These are phyloP conservation scores for Plasmodium reichenowi DNA, from an alignment of 169 alveolate species.

Conservation along the genomic window DNA sequence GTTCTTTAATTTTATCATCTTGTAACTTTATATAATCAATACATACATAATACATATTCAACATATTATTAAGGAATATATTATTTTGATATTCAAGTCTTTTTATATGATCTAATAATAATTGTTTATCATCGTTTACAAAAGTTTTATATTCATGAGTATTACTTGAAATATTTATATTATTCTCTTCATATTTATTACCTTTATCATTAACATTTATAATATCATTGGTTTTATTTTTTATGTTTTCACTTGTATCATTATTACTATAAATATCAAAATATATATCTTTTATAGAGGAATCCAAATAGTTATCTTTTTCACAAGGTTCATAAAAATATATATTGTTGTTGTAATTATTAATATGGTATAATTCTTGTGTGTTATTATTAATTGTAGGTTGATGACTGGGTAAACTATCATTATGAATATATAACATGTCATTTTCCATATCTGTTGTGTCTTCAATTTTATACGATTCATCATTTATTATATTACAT, in stretches of 20 bases:
- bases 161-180: neutral
- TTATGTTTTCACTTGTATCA: neutral
- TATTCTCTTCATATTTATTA: neutral
- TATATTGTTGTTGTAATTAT: conserved; percentile 2
- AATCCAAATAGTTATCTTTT: conserved; percentile 3
- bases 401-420: neutral
- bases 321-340: neutral
- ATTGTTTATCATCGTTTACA: conserved; percentile 31
- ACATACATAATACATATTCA: conserved; percentile 74
- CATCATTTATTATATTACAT: conserved; percentile 1
- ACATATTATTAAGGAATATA: conserved; percentile 64
- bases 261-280: conserved; percentile 40
- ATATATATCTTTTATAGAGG: conserved; percentile 31
- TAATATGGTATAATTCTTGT: neutral
- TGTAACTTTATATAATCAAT: conserved; percentile 72
- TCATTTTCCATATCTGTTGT: conserved; percentile 18
- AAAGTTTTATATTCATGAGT: neutral
- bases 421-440: neutral
- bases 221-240: no score
- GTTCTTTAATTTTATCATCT: conserved; percentile 71
- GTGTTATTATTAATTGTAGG: conserved; percentile 7
- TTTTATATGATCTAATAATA: conserved; percentile 63
- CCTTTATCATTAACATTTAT: neutral
- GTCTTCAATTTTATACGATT: conserved; percentile 3
- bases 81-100: conserved; percentile 71